These are phyloP conservation scores for Tylopilus sp. DNA, from an alignment of 768 basidiomycete species.

Conservation along the genomic window DNA sequence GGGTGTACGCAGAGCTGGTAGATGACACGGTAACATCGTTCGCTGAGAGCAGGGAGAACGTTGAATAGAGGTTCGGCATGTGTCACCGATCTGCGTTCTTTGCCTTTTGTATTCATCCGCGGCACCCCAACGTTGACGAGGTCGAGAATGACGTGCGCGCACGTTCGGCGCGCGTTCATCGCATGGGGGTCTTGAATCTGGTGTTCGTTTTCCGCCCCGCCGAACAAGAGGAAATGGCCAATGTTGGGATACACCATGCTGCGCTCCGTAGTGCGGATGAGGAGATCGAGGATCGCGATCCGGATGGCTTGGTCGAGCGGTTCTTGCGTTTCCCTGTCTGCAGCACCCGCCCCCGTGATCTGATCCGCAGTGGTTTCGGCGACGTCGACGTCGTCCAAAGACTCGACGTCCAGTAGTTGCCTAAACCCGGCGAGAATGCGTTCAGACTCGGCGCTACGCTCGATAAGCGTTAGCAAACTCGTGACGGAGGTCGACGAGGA, in stretches of 20 bases:
- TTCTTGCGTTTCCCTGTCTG: conserved; percentile 44
- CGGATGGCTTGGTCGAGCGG: conserved; percentile 66
- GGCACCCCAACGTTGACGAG: conserved; percentile 74
- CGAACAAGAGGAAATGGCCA: conserved; percentile 85
- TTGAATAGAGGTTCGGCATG: conserved; percentile 53
- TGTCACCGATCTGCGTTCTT: conserved; percentile 32
- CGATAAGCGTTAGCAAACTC: conserved; percentile 73
- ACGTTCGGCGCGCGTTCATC: conserved; percentile 63
- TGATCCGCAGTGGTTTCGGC: conserved; percentile 62
- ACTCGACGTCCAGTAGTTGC: conserved; percentile 58
- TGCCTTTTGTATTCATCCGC: conserved; percentile 43
- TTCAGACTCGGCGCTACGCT: conserved; percentile 80
- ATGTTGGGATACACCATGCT: conserved; percentile 72
- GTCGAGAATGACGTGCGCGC: conserved; percentile 78
- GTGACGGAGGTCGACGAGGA: conserved; percentile 66
- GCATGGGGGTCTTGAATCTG: conserved; percentile 79
- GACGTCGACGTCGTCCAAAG: conserved; percentile 54
- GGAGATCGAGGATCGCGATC: conserved; percentile 73
- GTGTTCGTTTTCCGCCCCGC: conserved; percentile 53
- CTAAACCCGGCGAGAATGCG: conserved; percentile 80
- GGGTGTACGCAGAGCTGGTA: conserved; percentile 87
- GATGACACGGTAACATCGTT: conserved; percentile 81
- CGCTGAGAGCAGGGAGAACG: conserved; percentile 73
- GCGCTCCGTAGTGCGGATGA: conserved; percentile 71
- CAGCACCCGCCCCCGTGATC: conserved; percentile 71